phyloP scores from a whole-genome alignment of 148 eudicot species.

The Vaccinium corymbosum region DNA sequence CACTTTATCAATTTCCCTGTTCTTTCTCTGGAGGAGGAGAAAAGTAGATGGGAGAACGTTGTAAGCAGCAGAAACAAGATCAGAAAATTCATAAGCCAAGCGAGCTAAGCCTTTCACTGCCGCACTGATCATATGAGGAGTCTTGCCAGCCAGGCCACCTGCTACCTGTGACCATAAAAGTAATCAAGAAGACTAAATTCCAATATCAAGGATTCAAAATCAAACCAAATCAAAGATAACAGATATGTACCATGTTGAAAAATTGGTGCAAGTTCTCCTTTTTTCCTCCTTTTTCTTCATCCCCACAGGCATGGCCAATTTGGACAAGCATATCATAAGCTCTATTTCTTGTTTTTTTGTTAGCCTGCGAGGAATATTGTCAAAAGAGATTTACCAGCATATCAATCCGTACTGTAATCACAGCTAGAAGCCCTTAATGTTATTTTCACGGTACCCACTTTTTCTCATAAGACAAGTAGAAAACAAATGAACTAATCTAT shows the following conservation, averaged over 20 bases:
- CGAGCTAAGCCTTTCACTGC: conserved; percentile 97
- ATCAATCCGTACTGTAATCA: not conserved
- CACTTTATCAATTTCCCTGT: conserved; percentile 81
- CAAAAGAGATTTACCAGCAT: conserved; percentile 14
- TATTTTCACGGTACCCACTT: not conserved
- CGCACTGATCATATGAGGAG: conserved; percentile 96
- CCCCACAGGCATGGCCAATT: conserved; percentile 85
- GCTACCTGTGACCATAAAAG: conserved; percentile 50
- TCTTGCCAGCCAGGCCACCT: conserved; percentile 78
- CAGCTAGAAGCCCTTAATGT: not conserved
- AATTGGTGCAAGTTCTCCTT: conserved; percentile 60
- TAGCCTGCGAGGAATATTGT: conserved; percentile 45
- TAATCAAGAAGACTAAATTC: conserved; percentile 4
- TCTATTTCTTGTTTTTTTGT: conserved; percentile 87
- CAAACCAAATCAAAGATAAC: not conserved
- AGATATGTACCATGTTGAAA: conserved; percentile 60
- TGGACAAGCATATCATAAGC: conserved; percentile 94
- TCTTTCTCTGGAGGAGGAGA: conserved; percentile 77
- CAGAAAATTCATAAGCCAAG: conserved; percentile 90
- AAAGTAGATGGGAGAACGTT: conserved; percentile 72
- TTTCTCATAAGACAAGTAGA: not conserved
- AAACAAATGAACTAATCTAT: not conserved
- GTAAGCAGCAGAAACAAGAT: conserved; percentile 74
- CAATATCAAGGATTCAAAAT: not conserved
- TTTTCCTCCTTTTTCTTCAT: conserved; percentile 70